Base-by-base conservation (phyloP, 805 yeast genomes). In the Starmerella bombicola region DNA sequence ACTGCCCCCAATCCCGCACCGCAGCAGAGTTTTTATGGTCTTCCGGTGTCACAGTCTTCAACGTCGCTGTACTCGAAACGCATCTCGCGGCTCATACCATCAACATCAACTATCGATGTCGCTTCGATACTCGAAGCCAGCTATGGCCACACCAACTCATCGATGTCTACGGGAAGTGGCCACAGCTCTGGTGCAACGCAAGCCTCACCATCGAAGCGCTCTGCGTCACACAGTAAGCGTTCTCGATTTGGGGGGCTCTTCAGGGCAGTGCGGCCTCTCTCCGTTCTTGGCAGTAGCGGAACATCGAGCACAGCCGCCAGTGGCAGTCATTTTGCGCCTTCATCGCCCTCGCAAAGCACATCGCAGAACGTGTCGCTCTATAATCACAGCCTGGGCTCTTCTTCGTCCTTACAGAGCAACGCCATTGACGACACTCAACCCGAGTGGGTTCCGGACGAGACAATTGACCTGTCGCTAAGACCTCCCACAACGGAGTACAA, bases 171-270 rank as follows among this genome's bases (percentile, higher is more conserved):
- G n/a, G n/a, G n/a, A n/a, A n/a, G n/a, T n/a, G n/a, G n/a, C n/a
- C n/a, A n/a, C n/a, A n/a, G n/a, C n/a, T n/a, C n/a, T n/a, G n/a
- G n/a, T n/a, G n/a, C n/a, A n/a, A n/a, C n/a, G n/a, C 12, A 8
- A 24, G 12, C 26, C 26, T 33, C 36, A 9, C 35, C 26, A 5
- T 13, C 21, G 39, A 24, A 10, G 28, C 12, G 28, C 20, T 30
- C 33, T 4, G 12, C 7, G 17, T 19, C 15, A 24, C 26, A 24
- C 26, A 12, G 26, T 12, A 33, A 45, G n/a, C 23, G 46, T 41
- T 58, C 66, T 1, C 56, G 66, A 10, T 51, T 63, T 15, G 67
- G 67, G 1, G 65, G 65, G 2, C 45, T 63, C 16, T 46, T 63
- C 15, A 56, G 56, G 41, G 62, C 66, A 0, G 67, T 63, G 13